Percentiles rank a stretch among this genome's conserved stretches.
Conservation (phyloP, 208 protist species). For the Trypanosoma vivax region DNA sequence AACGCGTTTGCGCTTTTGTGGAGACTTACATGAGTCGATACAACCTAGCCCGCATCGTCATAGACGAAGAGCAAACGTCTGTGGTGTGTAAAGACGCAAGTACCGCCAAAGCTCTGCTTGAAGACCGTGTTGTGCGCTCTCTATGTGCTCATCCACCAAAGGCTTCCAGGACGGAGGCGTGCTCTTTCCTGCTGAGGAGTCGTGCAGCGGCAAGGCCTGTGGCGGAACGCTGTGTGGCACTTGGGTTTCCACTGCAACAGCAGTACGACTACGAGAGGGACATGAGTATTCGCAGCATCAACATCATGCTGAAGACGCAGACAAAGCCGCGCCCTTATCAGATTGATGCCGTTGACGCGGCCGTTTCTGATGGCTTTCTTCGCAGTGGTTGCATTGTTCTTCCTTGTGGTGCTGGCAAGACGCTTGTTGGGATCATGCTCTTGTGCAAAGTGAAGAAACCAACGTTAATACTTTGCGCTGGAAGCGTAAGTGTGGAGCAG, state of each 20-base stretch:
- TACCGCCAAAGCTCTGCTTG: slow-evolving; percentile 40
- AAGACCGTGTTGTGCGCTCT: slow-evolving; percentile 47
- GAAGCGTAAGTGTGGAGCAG: slow-evolving; percentile 94
- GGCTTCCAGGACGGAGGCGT: slow-evolving; percentile 21
- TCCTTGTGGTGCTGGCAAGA: slow-evolving; percentile 99
- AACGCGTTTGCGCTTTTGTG: slow-evolving; percentile 46
- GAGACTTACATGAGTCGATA: slow-evolving; percentile 69
- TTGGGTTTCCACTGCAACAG: slow-evolving; percentile 77
- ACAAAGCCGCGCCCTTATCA: slow-evolving; percentile 78
- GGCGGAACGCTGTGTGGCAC: slow-evolving; percentile 57
- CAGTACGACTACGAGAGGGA: slow-evolving; percentile 83
- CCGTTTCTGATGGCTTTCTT: slow-evolving; percentile 41
- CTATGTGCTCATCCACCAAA: slow-evolving; percentile 28
- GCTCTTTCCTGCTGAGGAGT: slow-evolving; percentile 45
- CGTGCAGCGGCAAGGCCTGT: slow-evolving; percentile 57
- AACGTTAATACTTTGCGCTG: slow-evolving; percentile 93
- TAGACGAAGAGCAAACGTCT: slow-evolving; percentile 45
- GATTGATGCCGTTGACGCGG: slow-evolving; percentile 73
- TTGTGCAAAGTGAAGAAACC: slow-evolving; percentile 93
- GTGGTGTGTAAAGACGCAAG: slow-evolving; percentile 62
- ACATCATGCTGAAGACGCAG: slow-evolving; percentile 61
- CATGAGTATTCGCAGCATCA: slow-evolving; percentile 40
- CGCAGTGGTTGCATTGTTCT: slow-evolving; percentile 97
- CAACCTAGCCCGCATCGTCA: slow-evolving; percentile 69
- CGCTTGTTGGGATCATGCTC: slow-evolving; percentile 97